Percentiles rank a stretch among this genome's conserved stretches.
phyloP scores from a whole-genome alignment of 768 basidiomycete genomes.

The Steccherinum ochraceum region DNA sequence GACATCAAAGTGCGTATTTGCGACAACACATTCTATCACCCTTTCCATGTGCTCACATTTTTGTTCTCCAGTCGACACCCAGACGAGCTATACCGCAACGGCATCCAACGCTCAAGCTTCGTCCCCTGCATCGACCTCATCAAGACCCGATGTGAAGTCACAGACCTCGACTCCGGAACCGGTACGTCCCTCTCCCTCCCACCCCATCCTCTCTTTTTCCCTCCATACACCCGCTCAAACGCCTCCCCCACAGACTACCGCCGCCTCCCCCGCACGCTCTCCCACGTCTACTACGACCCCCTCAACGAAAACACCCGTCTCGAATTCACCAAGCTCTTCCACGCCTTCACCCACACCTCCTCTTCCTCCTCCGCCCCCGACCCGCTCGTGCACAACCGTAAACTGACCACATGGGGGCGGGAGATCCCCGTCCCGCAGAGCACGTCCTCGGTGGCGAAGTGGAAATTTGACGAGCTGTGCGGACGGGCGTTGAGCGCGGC shows the following conservation, averaged over 20 bases:
- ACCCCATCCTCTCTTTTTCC: conserved; percentile 1
- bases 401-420: conserved; percentile 89
- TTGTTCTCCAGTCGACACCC: conserved; percentile 75
- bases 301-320: conserved; percentile 53
- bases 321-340: conserved; percentile 83
- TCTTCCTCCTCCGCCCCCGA: conserved; percentile 46
- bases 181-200: conserved; percentile 37
- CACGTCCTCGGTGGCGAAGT: conserved; percentile 74
- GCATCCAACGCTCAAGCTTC: conserved; percentile 93
- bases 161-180: conserved; percentile 92
- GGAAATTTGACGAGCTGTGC: conserved; percentile 82
- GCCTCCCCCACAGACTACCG: conserved; percentile 82
- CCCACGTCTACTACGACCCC: conserved; percentile 89
- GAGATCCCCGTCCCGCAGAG: conserved; percentile 72
- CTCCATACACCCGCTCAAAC: no score
- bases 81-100: conserved; percentile 96
- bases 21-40: background rate
- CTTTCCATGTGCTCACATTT: background rate
- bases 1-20: conserved; percentile 85
- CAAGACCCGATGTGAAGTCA: conserved; percentile 80
- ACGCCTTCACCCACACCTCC: conserved; percentile 50
- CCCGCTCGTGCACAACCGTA: conserved; percentile 52
- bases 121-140: conserved; percentile 91
- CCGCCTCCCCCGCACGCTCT: conserved; percentile 86
- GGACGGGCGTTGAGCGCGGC: conserved; percentile 87